Conservation (phyloP, 208 protist species). For the Willaertia magna region DNA sequence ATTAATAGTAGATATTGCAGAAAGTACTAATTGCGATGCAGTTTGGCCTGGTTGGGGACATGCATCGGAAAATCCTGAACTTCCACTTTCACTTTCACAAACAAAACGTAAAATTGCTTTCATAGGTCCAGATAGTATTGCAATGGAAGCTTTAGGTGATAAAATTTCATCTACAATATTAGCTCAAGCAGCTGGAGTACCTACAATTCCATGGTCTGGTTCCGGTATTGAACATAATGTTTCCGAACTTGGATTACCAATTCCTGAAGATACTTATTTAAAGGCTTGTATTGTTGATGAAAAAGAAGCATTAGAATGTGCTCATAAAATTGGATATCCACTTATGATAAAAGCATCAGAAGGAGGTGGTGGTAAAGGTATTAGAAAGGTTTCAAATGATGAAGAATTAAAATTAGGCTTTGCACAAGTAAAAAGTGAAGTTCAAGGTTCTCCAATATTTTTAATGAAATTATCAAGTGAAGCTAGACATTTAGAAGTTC, state of each 20-base stretch:
- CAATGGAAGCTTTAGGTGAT: constrained; percentile 85
- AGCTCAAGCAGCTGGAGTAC: constrained; percentile 83
- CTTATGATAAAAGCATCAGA: constrained; percentile 97
- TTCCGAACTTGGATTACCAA: constrained; percentile 20
- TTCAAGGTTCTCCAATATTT: constrained; percentile 92
- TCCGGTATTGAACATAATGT: constrained; percentile 30
- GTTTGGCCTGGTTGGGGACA: constrained; percentile 97
- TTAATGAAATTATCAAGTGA: constrained; percentile 84
- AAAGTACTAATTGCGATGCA: constrained; percentile 71
- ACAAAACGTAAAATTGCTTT: constrained; percentile 12
- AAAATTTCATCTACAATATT: constrained; percentile 95
- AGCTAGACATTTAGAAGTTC: constrained; percentile 87
- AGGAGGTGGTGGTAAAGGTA: constrained; percentile 94
- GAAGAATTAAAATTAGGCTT: constrained; percentile 39
- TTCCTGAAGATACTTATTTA: constrained; percentile 63
- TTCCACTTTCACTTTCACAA: constrained; percentile 53
- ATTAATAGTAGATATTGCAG: constrained; percentile 89
- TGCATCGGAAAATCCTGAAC: constrained; percentile 89
- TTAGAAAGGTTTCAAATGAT: constrained; percentile 63
- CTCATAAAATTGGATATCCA: constrained; percentile 78
- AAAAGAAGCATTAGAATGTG: constrained; percentile 68
- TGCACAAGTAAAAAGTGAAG: constrained; percentile 65
- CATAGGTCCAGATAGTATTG: constrained; percentile 43
- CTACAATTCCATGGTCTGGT: constrained; percentile 80
- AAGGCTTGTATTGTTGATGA: constrained; percentile 70